phyloP scores from a whole-genome alignment of 78 protist species.

The Dictyostelium purpureum region DNA sequence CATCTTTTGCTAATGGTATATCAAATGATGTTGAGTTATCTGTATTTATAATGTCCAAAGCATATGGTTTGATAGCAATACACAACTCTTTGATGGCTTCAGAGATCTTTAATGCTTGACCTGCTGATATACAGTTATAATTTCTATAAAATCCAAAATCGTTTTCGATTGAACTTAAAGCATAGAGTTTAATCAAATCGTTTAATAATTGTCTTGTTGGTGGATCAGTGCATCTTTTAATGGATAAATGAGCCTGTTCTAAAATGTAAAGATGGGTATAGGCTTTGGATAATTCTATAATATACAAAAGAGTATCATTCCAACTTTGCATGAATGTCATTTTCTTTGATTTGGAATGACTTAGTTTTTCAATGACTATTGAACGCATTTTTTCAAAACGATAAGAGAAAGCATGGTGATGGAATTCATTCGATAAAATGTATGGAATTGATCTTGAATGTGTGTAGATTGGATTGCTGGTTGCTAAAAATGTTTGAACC shows the following conservation, averaged over 20 bases:
- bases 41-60: constrained; percentile 4
- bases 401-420: constrained; percentile 56
- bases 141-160: constrained; percentile 71
- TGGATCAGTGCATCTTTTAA: constrained; percentile 29
- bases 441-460: constrained; percentile 70
- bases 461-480: constrained; percentile 58
- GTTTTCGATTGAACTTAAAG: constrained; percentile 26
- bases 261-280: constrained; percentile 44
- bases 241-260: constrained; percentile 3
- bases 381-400: constrained; percentile 51
- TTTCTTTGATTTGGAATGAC: constrained; percentile 29
- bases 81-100: constrained; percentile 41
- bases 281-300: constrained; percentile 18
- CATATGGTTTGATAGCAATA: constrained; percentile 36
- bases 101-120: constrained; percentile 27
- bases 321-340: constrained; percentile 41
- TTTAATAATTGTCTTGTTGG: constrained; percentile 14
- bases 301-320: constrained; percentile 29
- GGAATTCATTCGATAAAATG: constrained; percentile 56
- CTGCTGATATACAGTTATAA: constrained; percentile 30
- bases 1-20: constrained; percentile 42
- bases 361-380: constrained; percentile 30
- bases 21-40: not conserved
- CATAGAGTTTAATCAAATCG: constrained; percentile 41
- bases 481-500: constrained; percentile 57